These are phyloP conservation scores for Trichoderma afroharzianum DNA, from an alignment of 2,329 filamentous ascomycete species.

Conservation along the genomic window DNA sequence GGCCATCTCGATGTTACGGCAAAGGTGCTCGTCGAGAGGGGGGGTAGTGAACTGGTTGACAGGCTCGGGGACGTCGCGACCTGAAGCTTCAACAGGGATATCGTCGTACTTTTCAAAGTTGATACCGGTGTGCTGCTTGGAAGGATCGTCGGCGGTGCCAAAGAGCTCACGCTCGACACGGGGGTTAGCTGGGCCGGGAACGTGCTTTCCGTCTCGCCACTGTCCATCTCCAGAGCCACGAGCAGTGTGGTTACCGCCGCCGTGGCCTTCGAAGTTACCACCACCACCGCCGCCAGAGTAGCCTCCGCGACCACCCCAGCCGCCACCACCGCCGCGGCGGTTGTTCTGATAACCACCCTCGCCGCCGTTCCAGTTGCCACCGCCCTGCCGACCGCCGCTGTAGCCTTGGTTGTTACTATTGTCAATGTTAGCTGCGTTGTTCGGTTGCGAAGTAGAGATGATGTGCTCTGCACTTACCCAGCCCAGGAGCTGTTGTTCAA, in stretches of 20 bases:
- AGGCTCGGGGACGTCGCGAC: constrained; percentile 87
- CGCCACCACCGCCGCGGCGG: constrained; percentile 33
- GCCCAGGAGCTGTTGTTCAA: constrained; percentile 34
- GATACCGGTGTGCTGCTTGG: constrained; percentile 96
- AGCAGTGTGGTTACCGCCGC: constrained; percentile 52
- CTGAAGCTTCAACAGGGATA: constrained; percentile 96
- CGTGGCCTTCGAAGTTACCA: constrained; percentile 36
- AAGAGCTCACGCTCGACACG: constrained; percentile 95
- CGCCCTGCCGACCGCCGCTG: constrained; percentile 12
- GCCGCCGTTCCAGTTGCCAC: constrained; percentile 14
- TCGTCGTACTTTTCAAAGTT: constrained; percentile 99
- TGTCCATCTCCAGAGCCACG: constrained; percentile 90
- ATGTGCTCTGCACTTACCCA: constrained; percentile 35
- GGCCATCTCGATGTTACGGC: constrained; percentile 89
- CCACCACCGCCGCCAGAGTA: constrained; percentile 30
- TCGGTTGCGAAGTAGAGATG: neutral
- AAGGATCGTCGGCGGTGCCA: constrained; percentile 82
- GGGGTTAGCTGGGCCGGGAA: constrained; percentile 82
- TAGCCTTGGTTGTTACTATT: neutral
- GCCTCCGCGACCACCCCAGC: constrained; percentile 36
- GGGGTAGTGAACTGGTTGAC: constrained; percentile 90
- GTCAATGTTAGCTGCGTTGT: neutral
- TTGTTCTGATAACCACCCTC: constrained; percentile 24
- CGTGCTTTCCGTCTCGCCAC: constrained; percentile 96
- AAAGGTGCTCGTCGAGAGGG: constrained; percentile 88